phyloP scores from a whole-genome alignment of 2,329 filamentous ascomycete genomes.

The Fusarium sp. region DNA sequence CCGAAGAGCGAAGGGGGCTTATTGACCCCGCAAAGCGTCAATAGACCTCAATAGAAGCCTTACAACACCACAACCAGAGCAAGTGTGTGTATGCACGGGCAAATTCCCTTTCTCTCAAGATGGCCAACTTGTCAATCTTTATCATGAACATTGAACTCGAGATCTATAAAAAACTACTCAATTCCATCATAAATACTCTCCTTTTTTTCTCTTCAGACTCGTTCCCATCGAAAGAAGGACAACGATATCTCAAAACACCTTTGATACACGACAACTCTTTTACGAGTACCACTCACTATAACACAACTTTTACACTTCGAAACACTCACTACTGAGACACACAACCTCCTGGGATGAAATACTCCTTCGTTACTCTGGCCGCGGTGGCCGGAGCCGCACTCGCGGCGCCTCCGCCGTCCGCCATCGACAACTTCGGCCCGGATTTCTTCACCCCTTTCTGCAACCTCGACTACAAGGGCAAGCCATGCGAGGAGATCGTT shows the following conservation, averaged over 20 bases:
- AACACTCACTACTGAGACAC: conserved; percentile 12
- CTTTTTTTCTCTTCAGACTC: conserved; percentile 35
- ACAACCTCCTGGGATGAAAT: conserved; percentile 41
- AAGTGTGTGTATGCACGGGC: background rate
- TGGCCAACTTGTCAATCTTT: background rate
- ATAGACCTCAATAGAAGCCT: conserved; percentile 31
- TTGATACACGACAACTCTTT: conserved; percentile 29
- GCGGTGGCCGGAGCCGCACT: conserved; percentile 28
- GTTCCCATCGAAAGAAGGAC: conserved; percentile 36
- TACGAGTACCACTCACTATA: conserved; percentile 32
- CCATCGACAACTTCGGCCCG: background rate
- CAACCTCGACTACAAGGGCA: background rate
- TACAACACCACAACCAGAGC: background rate
- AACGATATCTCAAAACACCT: conserved; percentile 25
- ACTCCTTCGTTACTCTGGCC: conserved; percentile 40
- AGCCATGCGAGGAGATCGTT: background rate
- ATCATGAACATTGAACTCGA: conserved; percentile 4
- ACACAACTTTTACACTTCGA: conserved; percentile 2
- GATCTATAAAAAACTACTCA: conserved; percentile 32
- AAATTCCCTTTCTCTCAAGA: background rate
- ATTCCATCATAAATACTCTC: conserved; percentile 2
- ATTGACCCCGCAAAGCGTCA: conserved; percentile 27
- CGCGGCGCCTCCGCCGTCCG: background rate
- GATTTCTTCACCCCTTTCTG: background rate
- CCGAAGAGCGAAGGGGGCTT: conserved; percentile 13